Conservation (phyloP, 2,329 filamentous ascomycete genomes). For the Helotiales sp. region DNA sequence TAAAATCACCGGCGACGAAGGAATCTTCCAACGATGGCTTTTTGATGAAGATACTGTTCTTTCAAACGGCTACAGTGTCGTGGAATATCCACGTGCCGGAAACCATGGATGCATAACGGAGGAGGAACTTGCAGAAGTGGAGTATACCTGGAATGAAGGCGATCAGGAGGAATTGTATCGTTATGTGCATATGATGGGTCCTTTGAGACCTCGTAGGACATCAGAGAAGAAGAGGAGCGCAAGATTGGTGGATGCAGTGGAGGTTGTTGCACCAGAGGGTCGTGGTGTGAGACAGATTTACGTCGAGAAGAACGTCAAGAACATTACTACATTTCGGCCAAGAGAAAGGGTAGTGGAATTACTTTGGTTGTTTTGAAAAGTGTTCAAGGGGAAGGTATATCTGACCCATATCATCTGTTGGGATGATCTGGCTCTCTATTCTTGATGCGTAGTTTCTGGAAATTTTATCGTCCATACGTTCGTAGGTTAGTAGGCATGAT, state of each 20-base stretch:
- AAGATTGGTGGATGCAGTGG: slow-evolving; percentile 1
- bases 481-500: no score
- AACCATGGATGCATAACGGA: background rate
- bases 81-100: slow-evolving; percentile 1
- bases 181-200: slow-evolving; percentile 6
- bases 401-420: no score
- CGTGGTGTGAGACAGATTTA: slow-evolving; percentile 1
- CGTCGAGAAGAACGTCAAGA: background rate
- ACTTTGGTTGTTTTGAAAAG: no score
- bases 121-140: slow-evolving; percentile 1
- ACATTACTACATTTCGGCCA: slow-evolving; percentile 1
- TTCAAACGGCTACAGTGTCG: slow-evolving; percentile 4
- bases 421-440: no score
- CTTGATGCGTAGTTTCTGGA: no score
- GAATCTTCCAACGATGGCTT: slow-evolving; percentile 3
- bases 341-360: slow-evolving; percentile 2
- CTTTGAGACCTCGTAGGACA: background rate
- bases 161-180: slow-evolving; percentile 3
- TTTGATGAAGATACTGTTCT: slow-evolving; percentile 1
- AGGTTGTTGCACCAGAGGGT: background rate
- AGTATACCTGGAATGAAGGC: slow-evolving; percentile 6
- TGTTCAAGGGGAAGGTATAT: no score
- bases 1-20: background rate
- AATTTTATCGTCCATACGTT: no score
- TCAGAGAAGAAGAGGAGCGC: slow-evolving; percentile 7